These are phyloP conservation scores for Myochromella boudieri DNA, from an alignment of 768 basidiomycete species.

Conservation along the genomic window DNA sequence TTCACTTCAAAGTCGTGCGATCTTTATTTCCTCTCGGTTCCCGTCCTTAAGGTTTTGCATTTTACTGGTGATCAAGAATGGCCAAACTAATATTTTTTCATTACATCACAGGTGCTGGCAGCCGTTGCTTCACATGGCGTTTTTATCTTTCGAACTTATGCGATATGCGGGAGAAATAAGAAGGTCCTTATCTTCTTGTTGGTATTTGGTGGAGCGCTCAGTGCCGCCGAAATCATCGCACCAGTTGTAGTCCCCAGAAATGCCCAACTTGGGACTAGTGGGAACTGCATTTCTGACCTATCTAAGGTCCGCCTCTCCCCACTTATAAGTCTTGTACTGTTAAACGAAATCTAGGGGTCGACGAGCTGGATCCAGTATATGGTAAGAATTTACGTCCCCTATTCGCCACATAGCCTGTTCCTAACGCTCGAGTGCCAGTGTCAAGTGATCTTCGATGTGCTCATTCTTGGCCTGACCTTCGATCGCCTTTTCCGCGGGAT, in stretches of 20 bases:
- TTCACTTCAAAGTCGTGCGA: conserved; percentile 15
- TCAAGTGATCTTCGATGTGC: conserved; percentile 17
- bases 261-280: conserved; percentile 13
- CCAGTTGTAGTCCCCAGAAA: conserved; percentile 20
- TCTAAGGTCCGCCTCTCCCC: conserved; percentile 19
- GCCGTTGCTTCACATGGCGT: conserved; percentile 21
- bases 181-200: conserved; percentile 16
- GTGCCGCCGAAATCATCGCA: conserved; percentile 17
- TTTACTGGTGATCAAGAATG: too few relatives aligned
- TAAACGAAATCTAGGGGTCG: conserved; percentile 15
- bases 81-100: too few relatives aligned
- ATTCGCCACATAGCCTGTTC: neutral
- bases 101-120: conserved; percentile 14
- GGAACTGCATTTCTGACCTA: conserved; percentile 19
- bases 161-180: conserved; percentile 15
- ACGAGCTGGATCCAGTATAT: conserved; percentile 21
- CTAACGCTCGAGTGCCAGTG: conserved; percentile 9
- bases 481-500: conserved; percentile 18
- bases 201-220: conserved; percentile 17
- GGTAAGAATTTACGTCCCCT: conserved; percentile 6
- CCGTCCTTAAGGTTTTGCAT: conserved; percentile 16
- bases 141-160: conserved; percentile 21
- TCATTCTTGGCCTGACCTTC: conserved; percentile 19
- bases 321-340: too few relatives aligned
- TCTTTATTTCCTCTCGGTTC: conserved; percentile 16